Evolutionary conservation across 148 eudicot genomes (phyloP).

Genomic region (Rhododendron ovatum): DNA sequence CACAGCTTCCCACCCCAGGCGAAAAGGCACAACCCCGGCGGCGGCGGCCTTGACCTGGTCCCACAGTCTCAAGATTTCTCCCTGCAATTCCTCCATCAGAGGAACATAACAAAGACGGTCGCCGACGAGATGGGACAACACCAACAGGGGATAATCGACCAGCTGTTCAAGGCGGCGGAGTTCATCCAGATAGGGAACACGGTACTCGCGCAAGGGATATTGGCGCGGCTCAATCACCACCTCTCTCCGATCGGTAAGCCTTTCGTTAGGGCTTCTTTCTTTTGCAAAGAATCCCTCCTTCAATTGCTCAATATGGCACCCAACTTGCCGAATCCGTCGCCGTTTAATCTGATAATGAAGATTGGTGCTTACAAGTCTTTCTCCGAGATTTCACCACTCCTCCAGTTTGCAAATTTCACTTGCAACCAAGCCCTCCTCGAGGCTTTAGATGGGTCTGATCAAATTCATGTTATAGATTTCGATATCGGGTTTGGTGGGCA

Average conservation of each 20-base stretch:
- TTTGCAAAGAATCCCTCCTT: slow-evolving; percentile 66
- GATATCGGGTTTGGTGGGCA: slow-evolving; percentile 94
- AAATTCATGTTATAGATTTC: slow-evolving; percentile 71
- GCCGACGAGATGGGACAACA: slow-evolving; percentile 42
- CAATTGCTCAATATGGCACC: slow-evolving; percentile 45
- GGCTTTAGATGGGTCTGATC: slow-evolving; percentile 56
- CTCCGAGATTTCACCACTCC: slow-evolving; percentile 76
- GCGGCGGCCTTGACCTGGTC: slow-evolving; percentile 35
- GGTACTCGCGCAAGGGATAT: slow-evolving; percentile 98
- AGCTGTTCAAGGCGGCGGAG: slow-evolving; percentile 80
- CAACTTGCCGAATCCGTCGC: slow-evolving; percentile 26
- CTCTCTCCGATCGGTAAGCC: slow-evolving; percentile 82
- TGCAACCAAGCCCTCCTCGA: slow-evolving; percentile 84
- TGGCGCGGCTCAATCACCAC: slow-evolving; percentile 99
- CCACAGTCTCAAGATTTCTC: slow-evolving; percentile 15
- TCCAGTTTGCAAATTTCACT: slow-evolving; percentile 81
- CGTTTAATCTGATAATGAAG: slow-evolving; percentile 69
- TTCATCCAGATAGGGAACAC: slow-evolving; percentile 67
- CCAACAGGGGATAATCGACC: slow-evolving; percentile 66
- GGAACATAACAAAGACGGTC: slow-evolving; percentile 25
- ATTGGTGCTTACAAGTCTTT: slow-evolving; percentile 82
- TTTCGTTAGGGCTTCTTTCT: slow-evolving; percentile 67
- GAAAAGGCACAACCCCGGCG: slow-evolving; percentile 69
- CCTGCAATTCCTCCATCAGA: slow-evolving; percentile 29
- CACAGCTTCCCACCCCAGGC: slow-evolving; percentile 42